Conservation (phyloP, 345 rosid genomes). For the Lumnitzera racemosa region DNA sequence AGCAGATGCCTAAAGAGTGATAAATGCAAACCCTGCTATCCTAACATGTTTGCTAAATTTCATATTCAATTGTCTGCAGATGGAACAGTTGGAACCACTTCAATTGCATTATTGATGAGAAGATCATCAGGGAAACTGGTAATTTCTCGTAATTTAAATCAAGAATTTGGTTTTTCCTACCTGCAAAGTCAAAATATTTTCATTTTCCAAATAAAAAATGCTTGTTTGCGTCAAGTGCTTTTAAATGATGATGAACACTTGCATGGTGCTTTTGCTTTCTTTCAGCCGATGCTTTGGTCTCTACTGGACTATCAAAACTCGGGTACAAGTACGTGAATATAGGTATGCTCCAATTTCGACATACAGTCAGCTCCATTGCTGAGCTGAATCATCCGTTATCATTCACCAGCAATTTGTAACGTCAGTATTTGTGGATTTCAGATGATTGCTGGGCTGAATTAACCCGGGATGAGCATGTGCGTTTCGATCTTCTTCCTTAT, state of each 20-base stretch:
- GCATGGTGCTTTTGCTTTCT: neutral
- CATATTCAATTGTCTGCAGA: slow-evolving; percentile 26
- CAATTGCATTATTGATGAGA: slow-evolving; percentile 53
- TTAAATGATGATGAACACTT: too few relatives aligned
- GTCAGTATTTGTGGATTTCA: slow-evolving; percentile 15
- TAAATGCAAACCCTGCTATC: too few relatives aligned
- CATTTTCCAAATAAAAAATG: neutral
- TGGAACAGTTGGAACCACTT: slow-evolving; percentile 99
- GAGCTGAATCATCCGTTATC: neutral
- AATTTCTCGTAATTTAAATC: slow-evolving; percentile 2
- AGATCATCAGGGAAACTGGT: slow-evolving; percentile 69
- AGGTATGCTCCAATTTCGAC: slow-evolving; percentile 28
- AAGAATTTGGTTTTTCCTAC: too few relatives aligned
- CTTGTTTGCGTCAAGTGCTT: neutral
- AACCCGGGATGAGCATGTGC: slow-evolving; percentile 59
- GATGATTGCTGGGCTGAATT: slow-evolving; percentile 98
- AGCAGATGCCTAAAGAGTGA: too few relatives aligned
- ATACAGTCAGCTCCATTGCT: neutral
- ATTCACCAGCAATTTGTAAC: neutral
- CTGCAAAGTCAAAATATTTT: too few relatives aligned
- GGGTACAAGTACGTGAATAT: slow-evolving; percentile 82
- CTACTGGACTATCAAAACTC: slow-evolving; percentile 70
- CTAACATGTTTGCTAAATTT: neutral
- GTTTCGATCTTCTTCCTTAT: neutral
- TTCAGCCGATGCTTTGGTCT: slow-evolving; percentile 73